These are phyloP conservation scores for Phytophthora sp. DNA, from an alignment of 352 stramenopile genomes.

Conservation along the genomic window DNA sequence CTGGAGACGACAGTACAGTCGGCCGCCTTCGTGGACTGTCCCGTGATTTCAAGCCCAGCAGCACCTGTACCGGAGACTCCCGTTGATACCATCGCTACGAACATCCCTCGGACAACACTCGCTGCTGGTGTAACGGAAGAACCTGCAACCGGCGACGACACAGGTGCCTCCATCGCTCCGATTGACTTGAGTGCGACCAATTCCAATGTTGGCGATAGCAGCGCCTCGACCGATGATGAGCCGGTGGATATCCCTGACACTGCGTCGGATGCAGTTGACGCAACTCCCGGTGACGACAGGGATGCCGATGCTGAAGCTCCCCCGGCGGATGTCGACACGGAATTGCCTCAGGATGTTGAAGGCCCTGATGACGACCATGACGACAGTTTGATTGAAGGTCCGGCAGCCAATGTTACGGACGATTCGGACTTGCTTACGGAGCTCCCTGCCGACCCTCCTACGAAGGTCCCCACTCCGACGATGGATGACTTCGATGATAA, in stretches of 20 bases:
- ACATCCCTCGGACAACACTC: neutral
- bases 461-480: neutral
- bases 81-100: neutral
- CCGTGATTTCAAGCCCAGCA: neutral
- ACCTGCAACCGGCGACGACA: neutral
- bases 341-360: neutral
- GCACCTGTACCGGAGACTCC: neutral
- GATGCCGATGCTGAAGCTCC: neutral
- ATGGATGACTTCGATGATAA: conserved; percentile 6
- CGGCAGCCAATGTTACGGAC: neutral
- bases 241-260: neutral
- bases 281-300: neutral
- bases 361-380: neutral
- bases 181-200: neutral
- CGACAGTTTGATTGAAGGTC: conserved; percentile 5
- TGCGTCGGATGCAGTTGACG: conserved; percentile 1
- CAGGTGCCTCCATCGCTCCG: neutral
- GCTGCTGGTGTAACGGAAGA: neutral
- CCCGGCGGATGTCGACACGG: neutral
- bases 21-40: conserved; percentile 24
- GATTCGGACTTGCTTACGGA: conserved; percentile 19
- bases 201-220: neutral
- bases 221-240: neutral
- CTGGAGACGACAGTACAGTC: conserved; percentile 25
- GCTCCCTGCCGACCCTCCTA: neutral